Conservation (phyloP, 164 flowering plant genomes). For the Kingdonia uniflora region DNA sequence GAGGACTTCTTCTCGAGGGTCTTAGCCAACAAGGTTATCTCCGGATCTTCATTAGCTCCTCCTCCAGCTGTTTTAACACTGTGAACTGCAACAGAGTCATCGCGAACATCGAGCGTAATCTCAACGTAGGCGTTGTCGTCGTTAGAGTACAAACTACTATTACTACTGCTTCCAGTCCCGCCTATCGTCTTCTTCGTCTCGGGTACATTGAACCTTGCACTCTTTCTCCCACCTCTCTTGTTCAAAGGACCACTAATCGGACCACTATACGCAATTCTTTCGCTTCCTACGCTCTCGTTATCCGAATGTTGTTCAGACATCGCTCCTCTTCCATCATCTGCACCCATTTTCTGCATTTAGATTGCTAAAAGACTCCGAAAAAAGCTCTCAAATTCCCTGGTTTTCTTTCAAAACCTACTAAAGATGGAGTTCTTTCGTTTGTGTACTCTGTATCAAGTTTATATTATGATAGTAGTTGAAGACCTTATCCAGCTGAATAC, state of each 20-base stretch:
- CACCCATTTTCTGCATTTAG: slow-evolving; percentile 17
- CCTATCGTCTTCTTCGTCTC: slow-evolving; percentile 7
- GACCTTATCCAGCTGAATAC: no score
- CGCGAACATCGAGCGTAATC: slow-evolving; percentile 56
- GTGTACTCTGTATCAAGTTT: no score
- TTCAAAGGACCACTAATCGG: slow-evolving; percentile 22
- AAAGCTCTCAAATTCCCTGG: no score
- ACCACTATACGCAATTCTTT: slow-evolving; percentile 31
- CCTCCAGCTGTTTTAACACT: slow-evolving; percentile 46
- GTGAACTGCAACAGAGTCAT: slow-evolving; percentile 55
- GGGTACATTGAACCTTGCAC: slow-evolving; percentile 45
- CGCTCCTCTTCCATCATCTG: slow-evolving; percentile 19
- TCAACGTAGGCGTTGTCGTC: slow-evolving; percentile 40
- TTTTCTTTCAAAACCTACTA: no score
- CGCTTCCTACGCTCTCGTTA: slow-evolving; percentile 42
- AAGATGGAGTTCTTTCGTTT: no score
- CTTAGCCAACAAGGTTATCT: slow-evolving; percentile 37
- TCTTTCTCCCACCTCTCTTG: slow-evolving; percentile 31
- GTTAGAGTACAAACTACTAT: not conserved
- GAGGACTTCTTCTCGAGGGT: slow-evolving; percentile 41
- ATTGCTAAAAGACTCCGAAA: no score
- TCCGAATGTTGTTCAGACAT: slow-evolving; percentile 34
- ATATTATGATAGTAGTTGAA: no score
- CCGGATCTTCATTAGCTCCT: slow-evolving; percentile 34
- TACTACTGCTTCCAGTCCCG: slow-evolving; percentile 5